Conservation (phyloP, 176 grass and related monocot genomes). For the Phragmites australis region DNA sequence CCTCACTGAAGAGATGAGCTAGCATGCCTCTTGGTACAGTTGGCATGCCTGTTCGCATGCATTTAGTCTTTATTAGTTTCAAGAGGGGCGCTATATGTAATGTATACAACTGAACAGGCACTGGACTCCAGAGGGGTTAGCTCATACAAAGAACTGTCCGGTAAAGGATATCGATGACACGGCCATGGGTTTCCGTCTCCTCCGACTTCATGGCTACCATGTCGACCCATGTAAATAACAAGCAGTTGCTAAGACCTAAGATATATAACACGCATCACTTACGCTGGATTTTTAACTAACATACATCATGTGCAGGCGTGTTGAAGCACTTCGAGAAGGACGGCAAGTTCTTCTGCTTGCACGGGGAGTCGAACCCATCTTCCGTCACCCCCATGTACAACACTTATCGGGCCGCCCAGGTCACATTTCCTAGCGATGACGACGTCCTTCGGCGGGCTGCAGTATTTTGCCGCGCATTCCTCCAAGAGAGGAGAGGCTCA, state of each 20-base stretch:
- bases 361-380: constrained; percentile 30
- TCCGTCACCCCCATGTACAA: constrained; percentile 47
- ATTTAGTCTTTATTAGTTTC: no score
- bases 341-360: constrained; percentile 40
- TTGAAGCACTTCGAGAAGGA: constrained; percentile 53
- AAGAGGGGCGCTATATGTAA: neutral
- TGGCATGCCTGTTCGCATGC: no score
- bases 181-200: constrained; percentile 56
- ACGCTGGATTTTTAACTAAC: no score
- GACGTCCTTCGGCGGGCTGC: neutral
- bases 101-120: neutral
- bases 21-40: no score
- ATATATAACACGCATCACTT: neutral
- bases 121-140: constrained; percentile 31
- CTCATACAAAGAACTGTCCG: neutral
- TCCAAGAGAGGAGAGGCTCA: constrained; percentile 37
- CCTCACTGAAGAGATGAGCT: no score
- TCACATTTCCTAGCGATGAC: constrained; percentile 41
- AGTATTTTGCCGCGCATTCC: constrained; percentile 30
- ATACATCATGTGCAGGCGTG: constrained; percentile 26
- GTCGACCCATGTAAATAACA: constrained; percentile 38
- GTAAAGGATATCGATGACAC: constrained; percentile 59
- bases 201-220: constrained; percentile 51
- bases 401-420: constrained; percentile 43
- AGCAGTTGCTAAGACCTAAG: neutral